Evolutionary conservation across 805 yeast genomes (phyloP).

Genomic region (Myxozyma kluyveri): DNA sequence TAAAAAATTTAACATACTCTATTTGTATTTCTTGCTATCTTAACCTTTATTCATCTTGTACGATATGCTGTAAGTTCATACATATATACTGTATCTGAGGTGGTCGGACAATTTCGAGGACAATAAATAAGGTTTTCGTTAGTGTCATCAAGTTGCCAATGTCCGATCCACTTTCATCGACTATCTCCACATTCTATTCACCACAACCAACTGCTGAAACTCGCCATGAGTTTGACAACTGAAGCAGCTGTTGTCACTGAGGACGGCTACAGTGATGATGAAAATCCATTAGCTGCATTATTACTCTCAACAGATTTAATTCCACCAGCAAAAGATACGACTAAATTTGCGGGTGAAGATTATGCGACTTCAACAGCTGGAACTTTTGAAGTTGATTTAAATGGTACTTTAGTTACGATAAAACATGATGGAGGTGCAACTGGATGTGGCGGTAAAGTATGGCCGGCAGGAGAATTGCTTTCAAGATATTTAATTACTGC

Average conservation of each 20-base stretch:
- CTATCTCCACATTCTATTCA: slow-evolving; percentile 45
- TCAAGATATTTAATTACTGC: slow-evolving; percentile 45
- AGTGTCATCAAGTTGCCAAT: no score
- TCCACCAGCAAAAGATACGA: slow-evolving; percentile 11
- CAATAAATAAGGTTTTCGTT: no score
- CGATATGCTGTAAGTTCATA: no score
- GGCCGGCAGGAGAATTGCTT: slow-evolving; percentile 60
- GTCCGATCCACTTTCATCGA: slow-evolving; percentile 10
- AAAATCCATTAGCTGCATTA: background rate
- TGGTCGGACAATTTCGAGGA: no score
- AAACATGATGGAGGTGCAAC: slow-evolving; percentile 57
- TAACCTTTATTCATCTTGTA: no score
- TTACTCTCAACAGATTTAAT: slow-evolving; percentile 12
- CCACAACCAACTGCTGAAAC: slow-evolving; percentile 69
- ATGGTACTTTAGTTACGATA: slow-evolving; percentile 35
- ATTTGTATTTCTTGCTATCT: no score
- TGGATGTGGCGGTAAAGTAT: slow-evolving; percentile 64
- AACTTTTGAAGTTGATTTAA: slow-evolving; percentile 13
- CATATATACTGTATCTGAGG: no score
- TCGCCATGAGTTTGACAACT: background rate
- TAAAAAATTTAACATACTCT: no score
- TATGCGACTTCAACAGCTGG: slow-evolving; percentile 22
- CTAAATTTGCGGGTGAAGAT: slow-evolving; percentile 22
- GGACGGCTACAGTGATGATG: background rate
- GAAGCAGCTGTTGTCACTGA: background rate